Evolutionary conservation across 164 flowering plant species (phyloP).

Genomic region (Vitis cinerea): DNA sequence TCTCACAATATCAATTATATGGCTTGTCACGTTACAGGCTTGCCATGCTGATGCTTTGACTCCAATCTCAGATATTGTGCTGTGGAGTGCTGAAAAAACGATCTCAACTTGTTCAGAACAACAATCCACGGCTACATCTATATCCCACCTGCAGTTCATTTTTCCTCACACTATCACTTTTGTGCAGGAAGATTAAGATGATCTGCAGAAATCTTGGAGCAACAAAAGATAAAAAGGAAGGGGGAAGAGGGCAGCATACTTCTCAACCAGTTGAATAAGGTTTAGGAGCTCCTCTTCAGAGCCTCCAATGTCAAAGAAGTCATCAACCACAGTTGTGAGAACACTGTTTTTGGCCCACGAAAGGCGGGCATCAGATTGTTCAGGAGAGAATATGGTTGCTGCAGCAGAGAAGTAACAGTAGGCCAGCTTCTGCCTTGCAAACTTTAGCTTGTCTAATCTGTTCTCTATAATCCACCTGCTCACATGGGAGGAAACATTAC

Average conservation of each 20-base stretch:
- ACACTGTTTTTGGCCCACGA: conserved; percentile 72
- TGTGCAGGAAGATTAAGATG: neutral
- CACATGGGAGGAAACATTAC: neutral
- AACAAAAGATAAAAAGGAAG: neutral
- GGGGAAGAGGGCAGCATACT: conserved; percentile 26
- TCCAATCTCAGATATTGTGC: conserved; percentile 63
- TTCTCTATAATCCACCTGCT: conserved; percentile 76
- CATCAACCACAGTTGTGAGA: conserved; percentile 72
- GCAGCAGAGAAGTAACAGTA: conserved; percentile 80
- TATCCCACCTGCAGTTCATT: conserved; percentile 52
- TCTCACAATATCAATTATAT: conserved; percentile 65
- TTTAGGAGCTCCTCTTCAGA: conserved; percentile 58
- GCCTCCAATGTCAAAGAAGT: conserved; percentile 74
- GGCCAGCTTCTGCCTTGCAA: conserved; percentile 74
- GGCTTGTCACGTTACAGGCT: conserved; percentile 48
- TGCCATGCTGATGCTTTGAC: conserved; percentile 50
- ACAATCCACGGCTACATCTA: conserved; percentile 27
- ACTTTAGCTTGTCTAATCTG: conserved; percentile 70
- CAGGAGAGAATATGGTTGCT: conserved; percentile 49
- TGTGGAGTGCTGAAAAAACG: conserved; percentile 54
- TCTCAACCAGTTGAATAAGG: conserved; percentile 46
- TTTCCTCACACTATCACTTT: conserved; percentile 2
- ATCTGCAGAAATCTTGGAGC: neutral
- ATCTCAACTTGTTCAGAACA: conserved; percentile 61
- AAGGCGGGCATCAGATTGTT: conserved; percentile 64